Percentiles rank a stretch among this genome's conserved stretches.
These are phyloP conservation scores for Umbilicaria muhlenbergii DNA, from an alignment of 495 filamentous ascomycete genomes.

Conservation along the genomic window DNA sequence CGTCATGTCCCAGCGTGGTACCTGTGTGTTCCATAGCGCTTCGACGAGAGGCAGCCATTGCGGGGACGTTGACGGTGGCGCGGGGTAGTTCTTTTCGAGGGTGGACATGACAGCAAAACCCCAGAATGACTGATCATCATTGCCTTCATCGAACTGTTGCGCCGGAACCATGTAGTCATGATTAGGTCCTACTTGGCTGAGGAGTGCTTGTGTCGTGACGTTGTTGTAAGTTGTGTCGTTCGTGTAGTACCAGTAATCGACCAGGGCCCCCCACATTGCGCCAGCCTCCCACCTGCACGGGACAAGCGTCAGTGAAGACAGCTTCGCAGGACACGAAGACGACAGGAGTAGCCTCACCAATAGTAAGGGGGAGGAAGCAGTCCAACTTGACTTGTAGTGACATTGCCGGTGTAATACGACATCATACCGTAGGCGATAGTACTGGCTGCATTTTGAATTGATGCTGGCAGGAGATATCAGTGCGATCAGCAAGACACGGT, in stretches of 20 bases:
- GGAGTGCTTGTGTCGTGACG: slow-evolving; percentile 31
- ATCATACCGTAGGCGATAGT: slow-evolving; percentile 36
- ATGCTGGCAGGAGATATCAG: slow-evolving; percentile 17
- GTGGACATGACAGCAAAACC: slow-evolving; percentile 39
- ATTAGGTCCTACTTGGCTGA: slow-evolving; percentile 30
- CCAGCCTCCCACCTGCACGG: slow-evolving; percentile 31
- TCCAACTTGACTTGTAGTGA: slow-evolving; percentile 22
- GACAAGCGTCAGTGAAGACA: slow-evolving; percentile 7
- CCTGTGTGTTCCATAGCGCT: slow-evolving; percentile 62
- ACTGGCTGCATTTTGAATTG: slow-evolving; percentile 30
- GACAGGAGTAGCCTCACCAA: slow-evolving; percentile 15
- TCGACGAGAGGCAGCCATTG: slow-evolving; percentile 65
- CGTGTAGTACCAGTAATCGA: slow-evolving; percentile 41
- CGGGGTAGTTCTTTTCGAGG: slow-evolving; percentile 31
- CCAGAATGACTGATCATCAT: slow-evolving; percentile 46
- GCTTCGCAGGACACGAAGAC: slow-evolving; percentile 1
- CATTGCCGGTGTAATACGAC: slow-evolving; percentile 30
- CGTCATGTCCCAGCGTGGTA: slow-evolving; percentile 31
- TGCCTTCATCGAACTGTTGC: slow-evolving; percentile 28
- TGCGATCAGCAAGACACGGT: slow-evolving; percentile 4
- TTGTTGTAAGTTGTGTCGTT: slow-evolving; percentile 37
- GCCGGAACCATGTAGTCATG: slow-evolving; percentile 33
- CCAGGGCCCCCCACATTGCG: slow-evolving; percentile 30
- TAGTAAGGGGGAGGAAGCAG: slow-evolving; percentile 25
- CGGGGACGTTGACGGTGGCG: slow-evolving; percentile 30